Conservation (phyloP, 202 grass and related monocot genomes). For the Cymbopogon flexuosus region DNA sequence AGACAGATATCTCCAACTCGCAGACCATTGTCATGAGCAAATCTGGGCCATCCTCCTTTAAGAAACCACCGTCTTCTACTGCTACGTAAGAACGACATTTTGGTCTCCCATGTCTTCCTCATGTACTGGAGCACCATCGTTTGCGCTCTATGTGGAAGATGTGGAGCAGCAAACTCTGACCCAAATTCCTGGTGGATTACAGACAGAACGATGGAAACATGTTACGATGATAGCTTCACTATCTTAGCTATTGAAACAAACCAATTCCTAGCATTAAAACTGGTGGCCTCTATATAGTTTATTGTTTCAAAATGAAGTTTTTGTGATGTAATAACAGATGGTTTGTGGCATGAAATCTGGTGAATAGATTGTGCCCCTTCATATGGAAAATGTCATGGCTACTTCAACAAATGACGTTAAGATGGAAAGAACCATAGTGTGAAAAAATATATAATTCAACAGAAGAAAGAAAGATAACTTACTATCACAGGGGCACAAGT, state of each 20-base stretch:
- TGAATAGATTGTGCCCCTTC: no score
- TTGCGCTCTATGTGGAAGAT: neutral
- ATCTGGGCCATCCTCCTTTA: conserved; percentile 28
- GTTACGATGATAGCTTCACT: neutral
- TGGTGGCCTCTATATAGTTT: neutral
- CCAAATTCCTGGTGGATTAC: neutral
- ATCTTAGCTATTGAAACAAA: neutral
- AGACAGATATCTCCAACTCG: conserved; percentile 42
- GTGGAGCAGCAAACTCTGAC: neutral
- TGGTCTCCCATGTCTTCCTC: conserved; percentile 7
- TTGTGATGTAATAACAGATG: neutral
- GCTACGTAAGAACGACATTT: neutral
- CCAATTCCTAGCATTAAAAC: neutral
- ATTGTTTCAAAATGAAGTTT: neutral
- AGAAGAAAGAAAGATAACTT: neutral
- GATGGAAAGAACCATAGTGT: neutral
- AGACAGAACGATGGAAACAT: neutral
- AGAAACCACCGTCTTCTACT: neutral
- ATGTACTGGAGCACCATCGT: conserved; percentile 4
- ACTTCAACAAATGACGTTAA: neutral
- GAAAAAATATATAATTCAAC: neutral
- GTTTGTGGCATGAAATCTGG: no score
- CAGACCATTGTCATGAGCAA: conserved; percentile 44
- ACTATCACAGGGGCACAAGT: neutral
- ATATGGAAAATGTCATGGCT: no score